Percentiles rank a stretch among this genome's conserved stretches.
Evolutionary conservation across 805 yeast species (phyloP).

Genomic region (Candida ficus): DNA sequence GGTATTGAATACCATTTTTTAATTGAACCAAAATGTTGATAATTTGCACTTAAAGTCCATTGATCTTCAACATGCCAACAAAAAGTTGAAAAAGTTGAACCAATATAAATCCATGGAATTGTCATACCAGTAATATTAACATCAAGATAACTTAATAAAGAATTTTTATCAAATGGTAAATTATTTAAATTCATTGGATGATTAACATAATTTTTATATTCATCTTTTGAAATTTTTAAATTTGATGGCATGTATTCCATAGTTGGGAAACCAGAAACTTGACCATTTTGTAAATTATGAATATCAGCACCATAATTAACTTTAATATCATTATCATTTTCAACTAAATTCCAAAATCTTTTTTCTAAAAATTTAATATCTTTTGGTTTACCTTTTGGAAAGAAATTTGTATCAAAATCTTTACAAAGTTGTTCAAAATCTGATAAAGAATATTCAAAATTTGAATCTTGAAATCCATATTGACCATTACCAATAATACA

Average conservation of each 20-base stretch:
- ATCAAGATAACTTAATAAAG: conserved; percentile 60
- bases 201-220: conserved; percentile 34
- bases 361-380: conserved; percentile 45
- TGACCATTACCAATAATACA: conserved; percentile 86
- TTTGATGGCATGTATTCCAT: conserved; percentile 26
- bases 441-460: conserved; percentile 46
- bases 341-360: conserved; percentile 61
- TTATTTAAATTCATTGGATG: conserved; percentile 77
- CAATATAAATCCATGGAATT: conserved; percentile 90
- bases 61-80: conserved; percentile 98
- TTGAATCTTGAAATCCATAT: conserved; percentile 78
- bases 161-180: conserved; percentile 64
- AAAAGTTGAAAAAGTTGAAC: conserved; percentile 83
- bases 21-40: conserved; percentile 84
- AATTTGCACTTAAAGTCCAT: conserved; percentile 84
- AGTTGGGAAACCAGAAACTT: conserved; percentile 74
- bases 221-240: conserved; percentile 12
- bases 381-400: conserved; percentile 29
- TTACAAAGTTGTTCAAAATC: conserved; percentile 57
- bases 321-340: conserved; percentile 42
- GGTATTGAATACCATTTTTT: conserved; percentile 96
- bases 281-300: conserved; percentile 58
- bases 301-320: conserved; percentile 86
- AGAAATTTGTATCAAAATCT: conserved; percentile 41
- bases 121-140: conserved; percentile 88